A percentile compares a stretch with the other conserved stretches of the same genome.
These are phyloP conservation scores for Coleophoma crateriformis DNA, from an alignment of 2,329 filamentous ascomycete genomes.

Conservation along the genomic window DNA sequence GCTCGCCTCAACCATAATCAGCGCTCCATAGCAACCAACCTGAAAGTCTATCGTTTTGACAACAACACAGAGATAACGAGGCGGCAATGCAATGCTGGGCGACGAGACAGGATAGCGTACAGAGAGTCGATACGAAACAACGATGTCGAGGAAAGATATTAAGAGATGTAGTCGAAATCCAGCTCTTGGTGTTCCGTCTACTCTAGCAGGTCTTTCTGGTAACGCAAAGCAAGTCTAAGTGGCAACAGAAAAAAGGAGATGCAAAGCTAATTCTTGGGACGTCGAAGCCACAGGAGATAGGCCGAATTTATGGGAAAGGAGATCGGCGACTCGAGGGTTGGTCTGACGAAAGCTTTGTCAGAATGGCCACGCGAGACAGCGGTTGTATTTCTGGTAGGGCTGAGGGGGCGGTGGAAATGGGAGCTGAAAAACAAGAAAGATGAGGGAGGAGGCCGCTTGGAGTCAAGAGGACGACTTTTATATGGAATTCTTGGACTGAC, in stretches of 20 bases:
- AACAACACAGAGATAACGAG: not conserved
- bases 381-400: not conserved
- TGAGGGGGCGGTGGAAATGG: not conserved
- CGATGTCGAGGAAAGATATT: not conserved
- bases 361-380: not conserved
- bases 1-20: no score
- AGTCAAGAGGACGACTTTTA: constrained; percentile 6
- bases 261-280: no score
- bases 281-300: not conserved
- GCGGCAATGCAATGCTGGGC: not conserved
- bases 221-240: constrained; percentile 10
- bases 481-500: not conserved
- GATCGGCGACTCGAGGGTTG: not conserved
- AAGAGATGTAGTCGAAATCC: constrained; percentile 15
- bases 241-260: constrained; percentile 7
- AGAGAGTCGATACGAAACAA: not conserved
- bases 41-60: no score
- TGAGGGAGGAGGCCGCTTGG: constrained; percentile 5
- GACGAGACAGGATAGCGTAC: not conserved
- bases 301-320: not conserved
- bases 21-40: no score
- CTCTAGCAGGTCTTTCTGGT: constrained; percentile 6
- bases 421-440: constrained; percentile 1
- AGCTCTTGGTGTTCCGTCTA: constrained; percentile 24
- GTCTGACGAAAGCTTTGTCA: not conserved